Evolutionary conservation across 129 eudicot genomes (phyloP).

Genomic region (Sambucus nigra): DNA sequence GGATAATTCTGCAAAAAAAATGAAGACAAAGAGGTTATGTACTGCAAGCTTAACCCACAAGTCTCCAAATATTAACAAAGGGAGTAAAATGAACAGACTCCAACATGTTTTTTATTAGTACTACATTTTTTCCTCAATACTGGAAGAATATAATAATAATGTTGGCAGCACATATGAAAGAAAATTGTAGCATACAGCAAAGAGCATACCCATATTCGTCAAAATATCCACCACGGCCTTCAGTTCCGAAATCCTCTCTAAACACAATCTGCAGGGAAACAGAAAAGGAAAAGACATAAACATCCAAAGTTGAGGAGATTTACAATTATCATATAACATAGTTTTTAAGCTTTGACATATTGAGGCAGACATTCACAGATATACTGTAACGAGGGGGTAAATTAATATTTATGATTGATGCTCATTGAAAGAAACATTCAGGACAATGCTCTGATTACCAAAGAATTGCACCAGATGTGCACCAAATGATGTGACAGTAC

Average conservation of each 20-base stretch:
- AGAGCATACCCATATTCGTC: constrained; percentile 85
- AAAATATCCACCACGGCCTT: constrained; percentile 98
- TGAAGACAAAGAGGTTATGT: constrained; percentile 1
- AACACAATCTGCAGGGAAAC: constrained; percentile 71
- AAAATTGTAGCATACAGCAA: too few relatives aligned
- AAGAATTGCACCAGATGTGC: too few relatives aligned
- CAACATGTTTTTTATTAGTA: too few relatives aligned
- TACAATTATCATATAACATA: background rate
- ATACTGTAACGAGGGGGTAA: background rate
- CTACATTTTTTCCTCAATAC: too few relatives aligned
- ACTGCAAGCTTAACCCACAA: background rate
- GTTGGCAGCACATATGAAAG: background rate
- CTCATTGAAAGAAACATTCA: too few relatives aligned
- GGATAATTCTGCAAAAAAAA: constrained; percentile 66
- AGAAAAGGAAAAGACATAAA: background rate
- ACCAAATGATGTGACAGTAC: too few relatives aligned
- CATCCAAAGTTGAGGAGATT: background rate
- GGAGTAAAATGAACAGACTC: too few relatives aligned
- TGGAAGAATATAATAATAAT: too few relatives aligned
- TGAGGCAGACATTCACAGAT: background rate
- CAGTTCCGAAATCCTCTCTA: constrained; percentile 99
- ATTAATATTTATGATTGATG: too few relatives aligned
- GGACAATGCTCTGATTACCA: too few relatives aligned
- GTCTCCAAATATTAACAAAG: too few relatives aligned
- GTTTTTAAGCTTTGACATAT: background rate